Percentiles rank a stretch among this genome's conserved stretches.
Evolutionary conservation across 805 yeast species (phyloP).

Genomic region (Suhomyces canberraensis): DNA sequence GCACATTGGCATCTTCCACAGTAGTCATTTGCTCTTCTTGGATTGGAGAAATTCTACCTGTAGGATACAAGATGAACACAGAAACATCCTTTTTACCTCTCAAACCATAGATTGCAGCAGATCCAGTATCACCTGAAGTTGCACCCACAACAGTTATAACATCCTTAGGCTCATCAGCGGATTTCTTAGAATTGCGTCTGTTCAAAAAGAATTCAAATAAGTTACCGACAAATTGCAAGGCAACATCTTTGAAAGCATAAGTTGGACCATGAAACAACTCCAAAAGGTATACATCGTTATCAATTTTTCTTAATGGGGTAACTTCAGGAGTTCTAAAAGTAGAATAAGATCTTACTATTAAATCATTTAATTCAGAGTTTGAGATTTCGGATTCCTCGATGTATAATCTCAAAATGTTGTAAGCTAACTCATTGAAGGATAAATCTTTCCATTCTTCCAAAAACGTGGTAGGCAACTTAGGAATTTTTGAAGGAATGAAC

Average conservation of each 20-base stretch:
- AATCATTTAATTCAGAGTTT: slow-evolving; percentile 56
- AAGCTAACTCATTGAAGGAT: slow-evolving; percentile 83
- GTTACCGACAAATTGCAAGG: slow-evolving; percentile 96
- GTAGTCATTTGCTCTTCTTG: slow-evolving; percentile 99
- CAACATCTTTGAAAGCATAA: slow-evolving; percentile 98
- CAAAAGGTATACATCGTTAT: slow-evolving; percentile 62
- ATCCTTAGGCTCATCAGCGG: slow-evolving; percentile 59
- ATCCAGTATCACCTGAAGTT: slow-evolving; percentile 98
- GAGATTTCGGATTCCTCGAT: slow-evolving; percentile 73
- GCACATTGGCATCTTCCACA: slow-evolving; percentile 87
- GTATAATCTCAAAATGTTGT: slow-evolving; percentile 78
- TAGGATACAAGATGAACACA: slow-evolving; percentile 93
- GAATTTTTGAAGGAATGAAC: slow-evolving; percentile 82
- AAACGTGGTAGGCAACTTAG: slow-evolving; percentile 57
- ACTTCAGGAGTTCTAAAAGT: slow-evolving; percentile 87
- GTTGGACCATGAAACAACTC: slow-evolving; percentile 99
- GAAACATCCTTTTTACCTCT: slow-evolving; percentile 97
- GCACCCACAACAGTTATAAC: slow-evolving; percentile 97
- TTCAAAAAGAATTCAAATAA: slow-evolving; percentile 86
- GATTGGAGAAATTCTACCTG: slow-evolving; percentile 95
- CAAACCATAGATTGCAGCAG: slow-evolving; percentile 97
- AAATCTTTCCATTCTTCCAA: slow-evolving; percentile 67
- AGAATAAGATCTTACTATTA: slow-evolving; percentile 74
- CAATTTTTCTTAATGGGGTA: slow-evolving; percentile 76
- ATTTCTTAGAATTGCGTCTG: slow-evolving; percentile 60